Percentiles rank a stretch among this genome's conserved stretches.
phyloP scores from a whole-genome alignment of 2,329 filamentous ascomycete species.

The Thelonectria rubi region DNA sequence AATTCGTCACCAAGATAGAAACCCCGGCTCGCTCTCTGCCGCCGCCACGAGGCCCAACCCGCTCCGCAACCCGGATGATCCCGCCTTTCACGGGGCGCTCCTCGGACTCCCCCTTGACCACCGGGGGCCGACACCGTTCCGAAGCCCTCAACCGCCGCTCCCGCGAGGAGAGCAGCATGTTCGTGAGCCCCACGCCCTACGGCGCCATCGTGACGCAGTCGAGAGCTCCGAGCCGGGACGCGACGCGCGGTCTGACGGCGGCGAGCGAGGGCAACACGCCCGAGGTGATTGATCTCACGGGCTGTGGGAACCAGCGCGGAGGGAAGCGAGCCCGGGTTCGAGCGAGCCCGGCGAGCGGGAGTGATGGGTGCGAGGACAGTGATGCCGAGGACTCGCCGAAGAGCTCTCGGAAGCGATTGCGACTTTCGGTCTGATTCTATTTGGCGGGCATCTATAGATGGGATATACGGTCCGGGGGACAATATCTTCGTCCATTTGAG shows the following conservation, averaged over 20 bases:
- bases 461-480: too few species aligned
- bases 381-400: background rate
- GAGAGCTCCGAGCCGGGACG: too few species aligned
- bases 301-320: background rate
- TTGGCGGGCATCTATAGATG: background rate
- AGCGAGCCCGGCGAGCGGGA: background rate
- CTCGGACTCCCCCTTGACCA: background rate
- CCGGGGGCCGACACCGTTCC: background rate
- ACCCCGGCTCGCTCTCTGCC: background rate
- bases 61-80: background rate
- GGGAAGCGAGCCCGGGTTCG: constrained; percentile 10
- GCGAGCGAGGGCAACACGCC: background rate
- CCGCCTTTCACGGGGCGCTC: background rate
- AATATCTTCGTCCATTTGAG: too few species aligned
- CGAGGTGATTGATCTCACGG: background rate
- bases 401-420: constrained; percentile 1
- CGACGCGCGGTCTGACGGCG: too few species aligned
- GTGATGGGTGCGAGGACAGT: background rate
- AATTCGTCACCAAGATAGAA: constrained; percentile 22
- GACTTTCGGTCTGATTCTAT: background rate
- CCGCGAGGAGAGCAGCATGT: constrained; percentile 32
- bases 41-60: too few species aligned
- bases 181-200: constrained; percentile 28
- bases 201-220: constrained; percentile 1
- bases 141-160: constrained; percentile 3